A percentile compares a stretch with the other conserved stretches of the same genome.
Evolutionary conservation across 169 alveolate genomes (phyloP).

Genomic region (Eimeria tenella): DNA sequence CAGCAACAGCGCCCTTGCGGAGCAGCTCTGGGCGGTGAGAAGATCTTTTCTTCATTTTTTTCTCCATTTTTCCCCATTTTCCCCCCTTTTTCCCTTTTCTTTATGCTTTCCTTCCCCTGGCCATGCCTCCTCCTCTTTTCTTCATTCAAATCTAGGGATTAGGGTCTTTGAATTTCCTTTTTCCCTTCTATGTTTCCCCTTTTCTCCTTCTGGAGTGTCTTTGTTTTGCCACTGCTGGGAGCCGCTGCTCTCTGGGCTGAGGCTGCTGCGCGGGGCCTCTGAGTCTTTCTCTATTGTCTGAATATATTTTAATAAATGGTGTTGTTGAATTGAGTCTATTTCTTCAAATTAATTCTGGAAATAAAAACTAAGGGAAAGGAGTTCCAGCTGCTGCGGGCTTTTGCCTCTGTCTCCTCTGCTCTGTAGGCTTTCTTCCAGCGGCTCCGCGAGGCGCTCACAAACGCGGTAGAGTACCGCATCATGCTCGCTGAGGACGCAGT

Average conservation of each 20-base stretch:
- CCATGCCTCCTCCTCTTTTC: background rate
- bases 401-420: background rate
- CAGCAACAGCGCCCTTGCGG: background rate
- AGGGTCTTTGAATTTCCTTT: background rate
- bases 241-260: too few relatives aligned
- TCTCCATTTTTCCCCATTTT: background rate
- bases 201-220: background rate
- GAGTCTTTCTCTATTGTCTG: background rate
- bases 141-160: background rate
- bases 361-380: too few relatives aligned
- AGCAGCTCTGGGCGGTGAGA: slow-evolving; percentile 69
- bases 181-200: background rate
- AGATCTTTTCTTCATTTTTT: background rate
- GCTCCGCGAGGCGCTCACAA: slow-evolving; percentile 39
- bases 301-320: too few relatives aligned
- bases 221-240: too few relatives aligned
- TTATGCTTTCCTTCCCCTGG: background rate
- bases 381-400: too few relatives aligned
- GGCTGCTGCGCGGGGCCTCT: background rate
- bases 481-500: slow-evolving; percentile 42
- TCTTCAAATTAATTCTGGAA: too few relatives aligned
- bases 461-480: slow-evolving; percentile 51
- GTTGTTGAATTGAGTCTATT: too few relatives aligned
- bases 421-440: slow-evolving; percentile 47
- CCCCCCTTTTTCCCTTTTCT: too few relatives aligned